These are phyloP conservation scores for Ophiostoma triangulosporum DNA, from an alignment of 2,329 filamentous ascomycete genomes.

Conservation along the genomic window DNA sequence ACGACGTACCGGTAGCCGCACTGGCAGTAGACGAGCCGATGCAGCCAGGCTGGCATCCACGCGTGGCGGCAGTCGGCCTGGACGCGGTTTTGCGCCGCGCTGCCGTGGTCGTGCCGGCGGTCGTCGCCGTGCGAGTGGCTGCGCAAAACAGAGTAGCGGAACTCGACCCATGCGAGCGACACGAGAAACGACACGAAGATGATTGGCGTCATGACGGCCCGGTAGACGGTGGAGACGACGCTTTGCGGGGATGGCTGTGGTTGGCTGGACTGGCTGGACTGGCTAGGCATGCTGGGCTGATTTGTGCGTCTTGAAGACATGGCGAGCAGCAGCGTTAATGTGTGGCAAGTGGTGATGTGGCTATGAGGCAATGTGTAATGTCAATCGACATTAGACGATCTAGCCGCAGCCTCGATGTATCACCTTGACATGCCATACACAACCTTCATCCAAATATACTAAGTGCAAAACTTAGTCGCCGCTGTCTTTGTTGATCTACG, in stretches of 20 bases:
- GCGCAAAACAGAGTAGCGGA: conserved; percentile 38
- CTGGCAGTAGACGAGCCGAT: conserved; percentile 27
- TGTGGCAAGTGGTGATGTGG: background rate
- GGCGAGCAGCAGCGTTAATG: background rate
- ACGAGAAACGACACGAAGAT: conserved; percentile 51
- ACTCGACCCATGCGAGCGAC: conserved; percentile 50
- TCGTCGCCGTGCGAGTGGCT: conserved; percentile 22
- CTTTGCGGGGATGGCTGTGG: background rate
- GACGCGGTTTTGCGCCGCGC: too few species aligned
- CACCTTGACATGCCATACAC: too few species aligned
- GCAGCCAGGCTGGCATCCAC: conserved; percentile 27
- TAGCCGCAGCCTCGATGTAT: too few species aligned
- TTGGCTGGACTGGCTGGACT: background rate
- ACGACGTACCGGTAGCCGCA: conserved; percentile 19
- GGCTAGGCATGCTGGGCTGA: background rate
- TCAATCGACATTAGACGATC: too few species aligned
- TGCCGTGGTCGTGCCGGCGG: background rate
- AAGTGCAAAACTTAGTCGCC: too few species aligned
- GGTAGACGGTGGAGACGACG: background rate
- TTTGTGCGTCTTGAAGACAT: background rate
- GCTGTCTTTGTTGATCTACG: too few species aligned
- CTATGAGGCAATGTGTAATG: background rate
- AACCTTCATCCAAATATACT: too few species aligned
- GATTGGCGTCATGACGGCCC: conserved; percentile 47
- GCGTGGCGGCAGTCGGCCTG: background rate